A percentile compares a stretch with the other conserved stretches of the same genome.
These are phyloP conservation scores for Glonium stellatum DNA, from an alignment of 495 filamentous ascomycete species.

Conservation along the genomic window DNA sequence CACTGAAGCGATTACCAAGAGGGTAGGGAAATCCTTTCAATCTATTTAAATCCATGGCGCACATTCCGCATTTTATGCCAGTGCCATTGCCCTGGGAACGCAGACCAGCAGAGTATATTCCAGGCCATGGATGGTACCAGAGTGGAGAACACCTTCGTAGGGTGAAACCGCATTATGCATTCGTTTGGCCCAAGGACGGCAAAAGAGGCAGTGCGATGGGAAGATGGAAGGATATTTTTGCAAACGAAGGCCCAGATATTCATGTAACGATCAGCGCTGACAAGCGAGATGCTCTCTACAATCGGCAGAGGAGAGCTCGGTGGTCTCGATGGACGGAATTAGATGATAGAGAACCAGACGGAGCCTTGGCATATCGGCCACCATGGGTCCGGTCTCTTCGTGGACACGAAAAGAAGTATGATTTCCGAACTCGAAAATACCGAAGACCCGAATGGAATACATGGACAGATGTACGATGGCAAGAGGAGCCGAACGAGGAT, in stretches of 20 bases:
- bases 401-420: conserved; percentile 15
- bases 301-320: conserved; percentile 11
- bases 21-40: background rate
- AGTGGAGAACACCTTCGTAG: conserved; percentile 3
- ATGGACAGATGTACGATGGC: conserved; percentile 22
- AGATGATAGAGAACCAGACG: conserved; percentile 16
- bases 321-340: conserved; percentile 15
- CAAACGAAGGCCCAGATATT: conserved; percentile 32
- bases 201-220: conserved; percentile 26
- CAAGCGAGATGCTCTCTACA: conserved; percentile 17
- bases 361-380: conserved; percentile 6
- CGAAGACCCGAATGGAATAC: background rate
- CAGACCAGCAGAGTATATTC: background rate
- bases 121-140: conserved; percentile 16
- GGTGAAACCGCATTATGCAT: conserved; percentile 27
- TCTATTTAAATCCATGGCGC: background rate
- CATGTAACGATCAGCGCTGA: conserved; percentile 30
- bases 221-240: conserved; percentile 31
- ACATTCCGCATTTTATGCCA: background rate
- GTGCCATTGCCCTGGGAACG: conserved; percentile 1
- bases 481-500: background rate
- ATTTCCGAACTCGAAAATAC: conserved; percentile 14
- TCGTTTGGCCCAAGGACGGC: conserved; percentile 34
- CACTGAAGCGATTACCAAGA: background rate
- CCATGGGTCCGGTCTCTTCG: too few relatives aligned